A percentile compares a stretch with the other conserved stretches of the same genome.
Conservation (phyloP, 805 yeast species). For the Saccharomycopsis sp. region DNA sequence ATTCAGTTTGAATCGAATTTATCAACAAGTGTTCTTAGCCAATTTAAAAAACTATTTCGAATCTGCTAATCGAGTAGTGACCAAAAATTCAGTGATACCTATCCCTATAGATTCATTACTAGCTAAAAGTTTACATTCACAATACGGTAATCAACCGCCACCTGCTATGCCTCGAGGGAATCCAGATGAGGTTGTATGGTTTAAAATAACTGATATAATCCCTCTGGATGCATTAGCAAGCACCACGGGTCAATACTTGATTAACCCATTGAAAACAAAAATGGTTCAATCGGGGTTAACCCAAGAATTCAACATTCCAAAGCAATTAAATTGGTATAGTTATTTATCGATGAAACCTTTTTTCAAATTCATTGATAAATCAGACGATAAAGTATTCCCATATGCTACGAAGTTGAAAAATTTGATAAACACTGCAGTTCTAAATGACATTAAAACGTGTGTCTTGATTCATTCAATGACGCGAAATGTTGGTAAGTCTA, state of each 20-base stretch:
- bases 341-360: conserved; percentile 40
- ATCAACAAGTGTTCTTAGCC: conserved; percentile 53
- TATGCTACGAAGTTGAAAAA: conserved; percentile 47
- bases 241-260: conserved; percentile 36
- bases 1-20: conserved; percentile 53
- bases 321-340: conserved; percentile 35
- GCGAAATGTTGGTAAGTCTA: conserved; percentile 74
- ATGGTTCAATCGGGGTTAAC: conserved; percentile 62
- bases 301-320: conserved; percentile 31
- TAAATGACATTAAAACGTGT: conserved; percentile 44
- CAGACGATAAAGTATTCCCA: conserved; percentile 31
- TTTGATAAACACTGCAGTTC: conserved; percentile 43
- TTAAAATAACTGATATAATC: conserved; percentile 51
- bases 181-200: conserved; percentile 81
- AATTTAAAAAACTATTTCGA: conserved; percentile 61
- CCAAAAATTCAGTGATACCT: conserved; percentile 64
- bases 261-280: conserved; percentile 63
- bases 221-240: conserved; percentile 27
- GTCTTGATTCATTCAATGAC: conserved; percentile 61
- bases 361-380: conserved; percentile 28
- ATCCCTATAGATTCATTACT: conserved; percentile 66
- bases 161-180: conserved; percentile 48
- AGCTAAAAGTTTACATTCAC: conserved; percentile 44
- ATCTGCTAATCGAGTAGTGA: conserved; percentile 47
- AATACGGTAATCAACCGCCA: conserved; percentile 25